Conservation (phyloP, 257 asterid species). For the Rhazya stricta region DNA sequence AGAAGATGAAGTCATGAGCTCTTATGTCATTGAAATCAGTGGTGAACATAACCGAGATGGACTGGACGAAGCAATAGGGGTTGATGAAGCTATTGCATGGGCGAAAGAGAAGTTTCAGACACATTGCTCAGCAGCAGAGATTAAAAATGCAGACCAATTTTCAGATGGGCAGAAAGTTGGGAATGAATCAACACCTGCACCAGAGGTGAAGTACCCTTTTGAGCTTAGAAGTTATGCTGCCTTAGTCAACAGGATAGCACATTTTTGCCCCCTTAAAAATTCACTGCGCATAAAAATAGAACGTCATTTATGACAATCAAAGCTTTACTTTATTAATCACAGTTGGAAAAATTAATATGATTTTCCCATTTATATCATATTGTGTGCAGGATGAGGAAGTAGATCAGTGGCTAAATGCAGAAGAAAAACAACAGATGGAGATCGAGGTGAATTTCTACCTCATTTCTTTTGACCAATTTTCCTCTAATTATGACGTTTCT, state of each 20-base stretch:
- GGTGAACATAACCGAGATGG: conserved; percentile 40
- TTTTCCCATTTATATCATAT: background rate
- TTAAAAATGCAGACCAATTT: conserved; percentile 25
- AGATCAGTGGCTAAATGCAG: conserved; percentile 32
- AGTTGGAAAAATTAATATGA: background rate
- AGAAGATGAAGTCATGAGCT: conserved; percentile 60
- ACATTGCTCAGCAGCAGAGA: conserved; percentile 33
- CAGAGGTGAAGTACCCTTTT: conserved; percentile 6
- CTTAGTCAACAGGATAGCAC: too few relatives aligned
- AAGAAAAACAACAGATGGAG: conserved; percentile 28
- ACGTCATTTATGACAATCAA: too few relatives aligned
- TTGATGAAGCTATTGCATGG: conserved; percentile 85
- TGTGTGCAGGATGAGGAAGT: conserved; percentile 37
- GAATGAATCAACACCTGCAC: conserved; percentile 5
- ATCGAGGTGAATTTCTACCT: conserved; percentile 12
- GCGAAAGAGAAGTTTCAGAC: conserved; percentile 68
- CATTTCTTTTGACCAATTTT: background rate
- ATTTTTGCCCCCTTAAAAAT: too few relatives aligned
- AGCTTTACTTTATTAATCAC: too few relatives aligned
- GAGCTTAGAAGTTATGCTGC: background rate
- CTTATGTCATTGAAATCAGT: conserved; percentile 69
- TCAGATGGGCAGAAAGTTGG: conserved; percentile 26
- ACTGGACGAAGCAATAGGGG: conserved; percentile 51
- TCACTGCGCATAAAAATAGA: too few relatives aligned
- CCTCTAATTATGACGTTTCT: too few relatives aligned